Evolutionary conservation across 2,329 filamentous ascomycete genomes (phyloP).

Genomic region (Alternaria atra): DNA sequence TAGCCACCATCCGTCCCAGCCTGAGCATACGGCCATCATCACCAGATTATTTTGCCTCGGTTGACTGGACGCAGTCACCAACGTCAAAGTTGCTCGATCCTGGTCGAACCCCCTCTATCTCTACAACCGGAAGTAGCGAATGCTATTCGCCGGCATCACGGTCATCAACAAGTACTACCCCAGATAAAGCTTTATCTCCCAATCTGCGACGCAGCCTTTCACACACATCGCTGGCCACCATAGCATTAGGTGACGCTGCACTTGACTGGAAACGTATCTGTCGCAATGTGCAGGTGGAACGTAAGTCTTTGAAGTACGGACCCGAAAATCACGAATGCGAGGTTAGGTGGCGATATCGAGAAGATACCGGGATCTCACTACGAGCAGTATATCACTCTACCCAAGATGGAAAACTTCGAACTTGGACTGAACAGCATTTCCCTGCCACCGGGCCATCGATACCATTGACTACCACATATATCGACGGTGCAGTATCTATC

Average conservation of each 20-base stretch:
- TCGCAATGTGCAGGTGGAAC: slow-evolving; percentile 40
- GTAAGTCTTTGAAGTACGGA: slow-evolving; percentile 21
- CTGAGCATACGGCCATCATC: slow-evolving; percentile 18
- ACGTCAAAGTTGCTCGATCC: slow-evolving; percentile 1
- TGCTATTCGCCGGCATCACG: slow-evolving; percentile 25
- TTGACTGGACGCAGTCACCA: slow-evolving; percentile 28
- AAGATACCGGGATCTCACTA: slow-evolving; percentile 39
- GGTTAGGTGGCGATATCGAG: slow-evolving; percentile 39
- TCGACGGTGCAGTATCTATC: slow-evolving; percentile 40
- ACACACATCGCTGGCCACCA: slow-evolving; percentile 30
- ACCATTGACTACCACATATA: slow-evolving; percentile 39
- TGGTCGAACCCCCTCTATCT: slow-evolving; percentile 30
- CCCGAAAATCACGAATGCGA: slow-evolving; percentile 33
- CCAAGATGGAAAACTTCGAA: slow-evolving; percentile 25
- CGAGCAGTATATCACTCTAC: slow-evolving; percentile 35
- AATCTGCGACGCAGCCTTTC: slow-evolving; percentile 29
- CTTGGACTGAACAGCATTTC: slow-evolving; percentile 43
- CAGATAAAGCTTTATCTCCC: slow-evolving; percentile 24
- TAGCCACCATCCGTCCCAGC: slow-evolving; percentile 23
- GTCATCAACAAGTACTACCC: slow-evolving; percentile 27
- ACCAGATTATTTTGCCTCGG: slow-evolving; percentile 27
- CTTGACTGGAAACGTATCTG: slow-evolving; percentile 43
- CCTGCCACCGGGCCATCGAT: slow-evolving; percentile 42
- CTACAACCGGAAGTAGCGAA: slow-evolving; percentile 26
- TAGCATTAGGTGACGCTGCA: slow-evolving; percentile 38